Evolutionary conservation across 345 rosid species (phyloP), one percentile per base, ranked within the genome.

Genomic region (Rhizophora apiculata): DNA sequence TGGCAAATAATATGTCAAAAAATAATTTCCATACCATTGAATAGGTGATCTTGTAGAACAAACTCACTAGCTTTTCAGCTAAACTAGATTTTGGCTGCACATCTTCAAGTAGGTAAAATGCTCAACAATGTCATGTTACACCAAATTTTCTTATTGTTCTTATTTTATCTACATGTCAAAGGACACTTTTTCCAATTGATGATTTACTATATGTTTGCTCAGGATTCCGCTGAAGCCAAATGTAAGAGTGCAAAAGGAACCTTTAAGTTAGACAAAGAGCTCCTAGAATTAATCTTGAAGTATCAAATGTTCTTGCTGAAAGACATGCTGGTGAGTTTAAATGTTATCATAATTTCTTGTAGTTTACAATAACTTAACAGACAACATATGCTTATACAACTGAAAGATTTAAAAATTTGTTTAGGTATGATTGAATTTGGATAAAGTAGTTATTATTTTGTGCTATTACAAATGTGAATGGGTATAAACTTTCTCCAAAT

Each of bases 231-330:
- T 73, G 98, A 91, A 83, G 68, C 86, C 5, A 88, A 87, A 76
- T 87, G 86, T 19, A 94, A 91, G 87, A 87, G 57, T 69, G 70
- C 80, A 19, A 94, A 91, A 79, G 85, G 84, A 62, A 64, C 79
- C 68, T 79, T 86, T 51, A 88, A 85, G 74, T 81, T 95, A 55
- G 97, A 91, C 78, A 87, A 88, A 72, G 98, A 89, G 71, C 81
- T 94, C 83, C 81, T 89, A 16, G 93, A 89, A 76, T 86, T 91
- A 74, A 85, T 91, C 79, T 82, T 94, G 69, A 85, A 83, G 82
- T 94, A 94, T 80, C 98, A 94, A 96, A 94, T 82, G 92, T 91
- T 73, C 81, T 89, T 70, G 72, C 93, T 32, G 98, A 91, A 75
- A 86, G 96, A 87, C 96, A 91, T 71, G 65, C 88, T 56, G 97